Conservation (phyloP, 2,329 filamentous ascomycete genomes). For the Nothophoma quercina region DNA sequence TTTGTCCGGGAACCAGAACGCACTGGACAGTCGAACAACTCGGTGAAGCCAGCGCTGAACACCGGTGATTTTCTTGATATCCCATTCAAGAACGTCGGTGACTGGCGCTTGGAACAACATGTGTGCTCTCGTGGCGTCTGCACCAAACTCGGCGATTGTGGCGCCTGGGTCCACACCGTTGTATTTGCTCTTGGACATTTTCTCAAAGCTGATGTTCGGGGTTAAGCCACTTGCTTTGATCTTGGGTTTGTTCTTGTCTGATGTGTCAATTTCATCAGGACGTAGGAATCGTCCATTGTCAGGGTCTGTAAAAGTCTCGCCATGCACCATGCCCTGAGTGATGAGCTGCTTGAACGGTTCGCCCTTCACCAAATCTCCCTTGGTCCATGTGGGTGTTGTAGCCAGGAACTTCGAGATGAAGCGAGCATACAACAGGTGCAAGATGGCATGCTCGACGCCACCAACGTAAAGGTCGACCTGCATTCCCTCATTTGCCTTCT, state of each 20-base stretch:
- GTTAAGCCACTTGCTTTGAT: slow-evolving; percentile 67
- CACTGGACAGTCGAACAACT: slow-evolving; percentile 63
- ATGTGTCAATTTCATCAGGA: slow-evolving; percentile 75
- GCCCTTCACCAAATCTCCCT: slow-evolving; percentile 51
- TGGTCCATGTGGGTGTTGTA: slow-evolving; percentile 57
- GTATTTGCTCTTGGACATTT: slow-evolving; percentile 95
- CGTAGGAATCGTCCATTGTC: slow-evolving; percentile 77
- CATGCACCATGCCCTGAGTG: slow-evolving; percentile 93
- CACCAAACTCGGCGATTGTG: slow-evolving; percentile 77
- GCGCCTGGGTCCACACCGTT: slow-evolving; percentile 85
- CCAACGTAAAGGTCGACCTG: slow-evolving; percentile 90
- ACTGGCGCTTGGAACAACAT: slow-evolving; percentile 90
- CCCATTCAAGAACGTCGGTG: slow-evolving; percentile 85
- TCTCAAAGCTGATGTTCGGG: slow-evolving; percentile 76
- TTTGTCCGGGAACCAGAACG: slow-evolving; percentile 32
- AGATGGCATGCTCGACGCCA: slow-evolving; percentile 88
- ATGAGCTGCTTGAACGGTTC: slow-evolving; percentile 86
- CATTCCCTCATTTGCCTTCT: slow-evolving; percentile 63
- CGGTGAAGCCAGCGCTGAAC: slow-evolving; percentile 81
- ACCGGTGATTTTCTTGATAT: slow-evolving; percentile 81
- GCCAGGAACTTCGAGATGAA: slow-evolving; percentile 90
- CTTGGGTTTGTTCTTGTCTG: slow-evolving; percentile 67
- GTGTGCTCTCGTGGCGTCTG: slow-evolving; percentile 84
- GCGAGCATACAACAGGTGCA: slow-evolving; percentile 86
- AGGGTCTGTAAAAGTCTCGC: slow-evolving; percentile 81